Evolutionary conservation across 306 rosid species (phyloP), one percentile per base, ranked within the genome.

Genomic region (Parietaria judaica): DNA sequence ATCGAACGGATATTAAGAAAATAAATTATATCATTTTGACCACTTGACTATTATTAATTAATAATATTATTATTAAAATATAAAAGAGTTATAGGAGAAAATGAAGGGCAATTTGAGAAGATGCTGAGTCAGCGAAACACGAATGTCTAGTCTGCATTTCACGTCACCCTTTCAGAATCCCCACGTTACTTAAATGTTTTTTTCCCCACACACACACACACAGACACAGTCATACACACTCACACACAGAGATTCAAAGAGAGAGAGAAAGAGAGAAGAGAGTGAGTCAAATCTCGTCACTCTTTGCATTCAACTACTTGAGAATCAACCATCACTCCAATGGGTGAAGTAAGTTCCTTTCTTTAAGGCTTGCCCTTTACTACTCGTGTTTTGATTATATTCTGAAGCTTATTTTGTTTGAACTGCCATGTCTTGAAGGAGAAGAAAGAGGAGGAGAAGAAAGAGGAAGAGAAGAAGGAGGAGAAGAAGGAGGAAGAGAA

Each of bases 341-440:
- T 81, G 91, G 87, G 87, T 66, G 89, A 91, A 76, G 96, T 91
- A 85, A 67, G 95, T 66, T n/a, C 13, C 5, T 10, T 36, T 64
- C 5, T 50, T 23, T 23, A 23, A 23, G 31, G 31, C 31, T 23
- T 23, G 31, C 31, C 31, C 31, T 23, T 23, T 23, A 23, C 31
- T 23, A 23, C 60, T 60, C n/a, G 9, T 47, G 13, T 47, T 35
- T 60, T 63, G n/a, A 36, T 67, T 56, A 41, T 53, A 41, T 41
- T 41, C 2, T 5, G 9, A 41, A n/a, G 31, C 31, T 58, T 62
- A 31, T 31, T n/a, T n/a, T 12, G 13, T 14, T 62, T 62, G 44
- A 13, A 36, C 13, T 43, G 73, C 61, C 73, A 16, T 50, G 61
- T 43, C 53, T 74, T 69, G 15, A 72, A 71, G 71, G 90, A 79